Percentiles rank a stretch among this genome's conserved stretches.
phyloP scores from a whole-genome alignment of 192 early-diverging fungal species.

The Dispira simplex region DNA sequence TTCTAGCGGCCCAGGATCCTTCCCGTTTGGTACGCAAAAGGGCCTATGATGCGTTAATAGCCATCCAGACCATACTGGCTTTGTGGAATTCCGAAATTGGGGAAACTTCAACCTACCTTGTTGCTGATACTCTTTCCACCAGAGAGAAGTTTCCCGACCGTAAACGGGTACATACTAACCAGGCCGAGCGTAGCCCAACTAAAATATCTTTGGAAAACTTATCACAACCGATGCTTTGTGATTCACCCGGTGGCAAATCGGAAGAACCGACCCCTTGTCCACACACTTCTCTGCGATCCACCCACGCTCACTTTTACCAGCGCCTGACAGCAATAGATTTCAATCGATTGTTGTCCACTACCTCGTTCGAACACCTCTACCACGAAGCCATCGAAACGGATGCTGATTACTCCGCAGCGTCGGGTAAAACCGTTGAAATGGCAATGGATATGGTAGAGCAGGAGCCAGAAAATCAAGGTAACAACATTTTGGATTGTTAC shows the following conservation, averaged over 20 bases:
- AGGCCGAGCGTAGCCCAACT: neutral
- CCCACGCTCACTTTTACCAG: neutral
- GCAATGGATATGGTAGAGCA: conserved; percentile 1
- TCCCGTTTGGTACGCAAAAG: conserved; percentile 24
- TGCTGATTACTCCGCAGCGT: neutral
- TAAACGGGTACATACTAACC: neutral
- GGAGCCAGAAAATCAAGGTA: neutral
- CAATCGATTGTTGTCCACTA: neutral
- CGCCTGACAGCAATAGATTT: neutral
- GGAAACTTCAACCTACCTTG: neutral
- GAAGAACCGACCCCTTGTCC: neutral
- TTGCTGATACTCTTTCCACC: neutral
- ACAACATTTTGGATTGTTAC: conserved; percentile 8
- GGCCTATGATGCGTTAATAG: neutral
- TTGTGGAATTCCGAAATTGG: neutral
- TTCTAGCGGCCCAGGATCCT: conserved; percentile 23
- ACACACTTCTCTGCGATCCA: neutral
- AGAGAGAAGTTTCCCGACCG: neutral
- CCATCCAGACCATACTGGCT: neutral
- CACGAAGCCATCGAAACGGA: conserved; percentile 1
- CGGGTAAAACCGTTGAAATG: neutral
- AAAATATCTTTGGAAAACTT: neutral
- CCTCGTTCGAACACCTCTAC: conserved; percentile 8
- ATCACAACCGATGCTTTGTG: neutral
- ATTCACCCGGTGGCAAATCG: neutral